Percentiles rank a stretch among this genome's conserved stretches.
phyloP scores from a whole-genome alignment of 805 yeast species.

The Candida maris region DNA sequence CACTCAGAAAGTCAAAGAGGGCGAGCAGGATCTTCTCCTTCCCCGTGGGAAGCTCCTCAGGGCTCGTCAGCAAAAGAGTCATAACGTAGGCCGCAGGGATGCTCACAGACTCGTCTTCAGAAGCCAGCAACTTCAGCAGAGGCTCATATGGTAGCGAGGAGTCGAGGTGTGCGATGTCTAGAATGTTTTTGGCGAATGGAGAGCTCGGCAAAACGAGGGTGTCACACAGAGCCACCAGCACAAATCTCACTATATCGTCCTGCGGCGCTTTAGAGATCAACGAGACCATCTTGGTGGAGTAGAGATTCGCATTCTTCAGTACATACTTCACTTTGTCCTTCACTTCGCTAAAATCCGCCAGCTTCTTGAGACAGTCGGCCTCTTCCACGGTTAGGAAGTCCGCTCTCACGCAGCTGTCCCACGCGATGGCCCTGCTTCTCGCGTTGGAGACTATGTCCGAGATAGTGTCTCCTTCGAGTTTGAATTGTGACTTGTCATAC shows the following conservation, averaged over 20 bases:
- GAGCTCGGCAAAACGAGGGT: slow-evolving; percentile 37
- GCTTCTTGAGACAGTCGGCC: slow-evolving; percentile 42
- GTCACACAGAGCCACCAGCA: slow-evolving; percentile 60
- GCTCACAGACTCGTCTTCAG: slow-evolving; percentile 54
- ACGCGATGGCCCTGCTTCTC: slow-evolving; percentile 78
- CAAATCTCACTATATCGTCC: slow-evolving; percentile 63
- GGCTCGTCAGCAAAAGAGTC: slow-evolving; percentile 41
- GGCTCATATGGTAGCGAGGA: slow-evolving; percentile 50
- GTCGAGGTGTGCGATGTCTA: slow-evolving; percentile 40
- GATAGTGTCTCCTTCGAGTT: slow-evolving; percentile 62
- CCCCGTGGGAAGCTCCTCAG: slow-evolving; percentile 13
- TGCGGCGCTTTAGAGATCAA: slow-evolving; percentile 51
- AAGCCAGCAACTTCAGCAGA: slow-evolving; percentile 47
- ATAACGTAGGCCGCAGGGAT: slow-evolving; percentile 54
- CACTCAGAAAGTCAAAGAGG: slow-evolving; percentile 36
- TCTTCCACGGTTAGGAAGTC: slow-evolving; percentile 63
- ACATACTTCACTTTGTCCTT: slow-evolving; percentile 42
- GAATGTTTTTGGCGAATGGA: slow-evolving; percentile 28
- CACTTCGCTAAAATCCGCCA: slow-evolving; percentile 33
- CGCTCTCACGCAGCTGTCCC: slow-evolving; percentile 87
- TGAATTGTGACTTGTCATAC: slow-evolving; percentile 28
- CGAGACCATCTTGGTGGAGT: slow-evolving; percentile 51
- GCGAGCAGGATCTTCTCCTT: slow-evolving; percentile 37
- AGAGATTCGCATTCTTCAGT: slow-evolving; percentile 43
- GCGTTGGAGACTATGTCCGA: slow-evolving; percentile 63